Base-by-base conservation (phyloP, 768 basidiomycete genomes). In the Mycena pura region DNA sequence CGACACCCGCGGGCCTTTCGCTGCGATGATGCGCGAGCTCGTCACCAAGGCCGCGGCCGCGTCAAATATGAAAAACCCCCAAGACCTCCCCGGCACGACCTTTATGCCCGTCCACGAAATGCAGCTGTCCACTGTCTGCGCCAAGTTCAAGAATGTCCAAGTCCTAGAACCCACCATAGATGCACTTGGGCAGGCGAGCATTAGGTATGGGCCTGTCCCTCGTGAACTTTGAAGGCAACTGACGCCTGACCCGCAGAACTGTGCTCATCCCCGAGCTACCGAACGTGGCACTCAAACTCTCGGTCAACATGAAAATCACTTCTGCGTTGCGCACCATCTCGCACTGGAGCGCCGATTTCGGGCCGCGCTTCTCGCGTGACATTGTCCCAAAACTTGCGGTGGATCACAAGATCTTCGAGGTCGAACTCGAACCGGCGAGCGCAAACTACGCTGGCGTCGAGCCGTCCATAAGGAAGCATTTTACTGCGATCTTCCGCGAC, bases 321-420 rank as follows among this genome's bases (percentile, higher is more conserved):
- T 87, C 85, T 21, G 76, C 83, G 1, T 72, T 86, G 41, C 76
- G 86, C 49, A 87, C 85, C 3, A 84, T 87, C 49, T 85, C 86
- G 40, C 86, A 85, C 65, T 85, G 80, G 59, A 85, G 84, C 3
- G 82, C 85, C 24, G 74, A 84, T 65, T 82, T 85, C 64, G 84
- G 83, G 3, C 84, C 84, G 22, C 82, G 84, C 6, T 87, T 87
- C 64, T 84, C 84, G 25, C 59, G 69, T 7, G 78, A 82, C 1
- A 69, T 86, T 28, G 73, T 86, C 25, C 82, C 85, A 6, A 81
- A 77, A 57, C 73, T 86, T n/a, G 63, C 76, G 2, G 70, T 82
- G 34, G 74, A 87, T 56, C 71, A 69, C 8, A 66, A 68, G 0
- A 77, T 85, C 25, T 69, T 86, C 46, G 66, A 73, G 2, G 73